These are phyloP conservation scores for Veloporphyrellus conicus DNA, from an alignment of 1,284 basidiomycete genomes.

Conservation along the genomic window DNA sequence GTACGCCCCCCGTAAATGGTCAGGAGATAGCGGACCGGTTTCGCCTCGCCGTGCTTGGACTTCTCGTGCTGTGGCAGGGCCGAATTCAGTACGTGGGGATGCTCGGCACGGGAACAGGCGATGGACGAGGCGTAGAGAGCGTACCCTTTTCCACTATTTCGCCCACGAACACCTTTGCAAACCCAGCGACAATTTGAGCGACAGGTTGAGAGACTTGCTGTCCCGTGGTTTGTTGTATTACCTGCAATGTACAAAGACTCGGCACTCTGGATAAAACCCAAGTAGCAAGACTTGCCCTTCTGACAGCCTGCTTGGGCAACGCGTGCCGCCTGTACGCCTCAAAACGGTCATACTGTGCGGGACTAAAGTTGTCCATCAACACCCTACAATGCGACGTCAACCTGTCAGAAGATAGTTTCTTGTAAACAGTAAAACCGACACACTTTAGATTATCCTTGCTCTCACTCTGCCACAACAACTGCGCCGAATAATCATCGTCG, in stretches of 20 bases:
- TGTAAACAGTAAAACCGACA: conserved; percentile 16
- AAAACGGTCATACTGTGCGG: conserved; percentile 82
- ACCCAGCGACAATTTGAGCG: conserved; percentile 83
- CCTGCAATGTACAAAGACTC: conserved; percentile 40
- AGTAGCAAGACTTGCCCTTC: conserved; percentile 51
- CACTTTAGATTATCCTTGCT: conserved; percentile 81
- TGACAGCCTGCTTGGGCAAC: conserved; percentile 75
- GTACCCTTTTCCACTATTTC: conserved; percentile 86
- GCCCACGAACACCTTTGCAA: conserved; percentile 88
- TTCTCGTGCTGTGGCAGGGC: conserved; percentile 54
- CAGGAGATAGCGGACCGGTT: conserved; percentile 75
- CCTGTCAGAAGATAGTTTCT: conserved; percentile 4
- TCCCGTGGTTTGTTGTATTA: conserved; percentile 80
- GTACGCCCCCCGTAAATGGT: conserved; percentile 86
- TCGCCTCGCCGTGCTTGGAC: conserved; percentile 73
- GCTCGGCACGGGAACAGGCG: too few relatives aligned
- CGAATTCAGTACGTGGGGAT: neutral
- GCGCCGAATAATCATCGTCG: conserved; percentile 79
- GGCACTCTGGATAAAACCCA: neutral
- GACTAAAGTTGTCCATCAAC: conserved; percentile 81
- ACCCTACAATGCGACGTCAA: conserved; percentile 47
- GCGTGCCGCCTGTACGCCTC: conserved; percentile 83
- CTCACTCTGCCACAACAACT: conserved; percentile 74
- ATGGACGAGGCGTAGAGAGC: conserved; percentile 6
- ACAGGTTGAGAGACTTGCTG: conserved; percentile 83